Conservation (phyloP, 306 rosid species). For the Corylus avellana region DNA sequence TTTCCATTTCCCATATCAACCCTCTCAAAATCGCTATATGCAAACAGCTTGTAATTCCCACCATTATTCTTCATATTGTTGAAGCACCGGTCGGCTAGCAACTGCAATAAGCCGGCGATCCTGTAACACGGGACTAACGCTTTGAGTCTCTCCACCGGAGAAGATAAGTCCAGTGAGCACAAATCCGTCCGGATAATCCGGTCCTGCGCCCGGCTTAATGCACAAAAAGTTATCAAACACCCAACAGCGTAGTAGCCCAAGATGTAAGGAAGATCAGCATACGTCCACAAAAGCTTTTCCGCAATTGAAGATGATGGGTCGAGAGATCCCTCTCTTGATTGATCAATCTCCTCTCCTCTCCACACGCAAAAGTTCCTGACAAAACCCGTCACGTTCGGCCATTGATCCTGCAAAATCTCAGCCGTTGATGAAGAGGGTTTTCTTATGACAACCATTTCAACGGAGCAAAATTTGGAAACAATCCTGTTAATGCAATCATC, state of each 20-base stretch:
- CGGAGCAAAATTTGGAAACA: slow-evolving; percentile 54
- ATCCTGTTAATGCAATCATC: slow-evolving; percentile 86
- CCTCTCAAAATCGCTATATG: slow-evolving; percentile 77
- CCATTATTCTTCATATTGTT: slow-evolving; percentile 13
- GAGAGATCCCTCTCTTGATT: slow-evolving; percentile 40
- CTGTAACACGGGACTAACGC: slow-evolving; percentile 71
- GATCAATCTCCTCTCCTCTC: slow-evolving; percentile 89
- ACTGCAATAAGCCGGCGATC: slow-evolving; percentile 48
- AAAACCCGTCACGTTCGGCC: slow-evolving; percentile 86
- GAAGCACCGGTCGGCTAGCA: slow-evolving; percentile 57
- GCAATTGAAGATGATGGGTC: slow-evolving; percentile 57
- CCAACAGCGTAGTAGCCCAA: slow-evolving; percentile 77
- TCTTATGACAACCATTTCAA: slow-evolving; percentile 48
- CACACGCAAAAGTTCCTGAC: slow-evolving; percentile 66
- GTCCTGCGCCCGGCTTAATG: slow-evolving; percentile 58
- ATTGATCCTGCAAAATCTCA: slow-evolving; percentile 66
- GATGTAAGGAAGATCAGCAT: slow-evolving; percentile 68
- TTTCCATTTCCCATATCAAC: slow-evolving; percentile 53
- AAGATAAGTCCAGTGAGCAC: slow-evolving; percentile 47
- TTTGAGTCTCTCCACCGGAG: slow-evolving; percentile 62
- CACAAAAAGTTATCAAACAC: slow-evolving; percentile 68
- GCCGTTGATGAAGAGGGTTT: slow-evolving; percentile 35
- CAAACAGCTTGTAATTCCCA: slow-evolving; percentile 19
- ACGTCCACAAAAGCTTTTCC: slow-evolving; percentile 70
- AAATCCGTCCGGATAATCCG: slow-evolving; percentile 60